Percentiles rank a stretch among this genome's conserved stretches.
These are phyloP conservation scores for Jatropha curcas DNA, from an alignment of 345 rosid genomes.

Conservation along the genomic window DNA sequence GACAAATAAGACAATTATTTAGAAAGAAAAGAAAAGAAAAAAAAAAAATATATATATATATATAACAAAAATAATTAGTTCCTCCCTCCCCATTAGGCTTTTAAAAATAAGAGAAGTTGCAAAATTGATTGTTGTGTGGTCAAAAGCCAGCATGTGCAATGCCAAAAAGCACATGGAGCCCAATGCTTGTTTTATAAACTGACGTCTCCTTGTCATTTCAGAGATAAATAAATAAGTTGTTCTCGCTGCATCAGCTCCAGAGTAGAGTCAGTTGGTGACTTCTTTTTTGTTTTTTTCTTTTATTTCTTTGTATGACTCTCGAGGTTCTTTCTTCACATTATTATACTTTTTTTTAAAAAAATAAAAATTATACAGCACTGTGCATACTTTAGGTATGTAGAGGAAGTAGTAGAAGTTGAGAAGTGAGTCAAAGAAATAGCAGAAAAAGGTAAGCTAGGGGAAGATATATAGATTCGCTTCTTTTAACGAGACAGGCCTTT, in stretches of 20 bases:
- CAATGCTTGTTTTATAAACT: constrained; percentile 37
- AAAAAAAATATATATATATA: too few relatives aligned
- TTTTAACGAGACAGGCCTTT: constrained; percentile 56
- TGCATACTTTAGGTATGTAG: not conserved
- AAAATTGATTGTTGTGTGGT: constrained; percentile 27
- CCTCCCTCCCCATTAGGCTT: not conserved
- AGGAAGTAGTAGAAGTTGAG: not conserved
- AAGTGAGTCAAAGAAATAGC: constrained; percentile 22
- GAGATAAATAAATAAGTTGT: constrained; percentile 28
- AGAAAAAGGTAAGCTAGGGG: constrained; percentile 15
- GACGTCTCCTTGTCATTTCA: constrained; percentile 39
- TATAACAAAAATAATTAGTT: too few relatives aligned
- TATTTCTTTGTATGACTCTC: constrained; percentile 1
- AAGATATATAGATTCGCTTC: constrained; percentile 51
- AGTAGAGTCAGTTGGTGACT: constrained; percentile 22
- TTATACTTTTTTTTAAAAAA: not conserved
- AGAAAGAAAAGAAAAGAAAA: too few relatives aligned
- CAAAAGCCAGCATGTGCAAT: constrained; percentile 64
- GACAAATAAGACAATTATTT: too few relatives aligned
- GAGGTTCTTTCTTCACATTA: not conserved
- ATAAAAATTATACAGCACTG: too few relatives aligned
- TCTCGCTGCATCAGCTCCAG: constrained; percentile 13
- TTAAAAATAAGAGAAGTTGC: not conserved
- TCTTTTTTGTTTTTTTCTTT: constrained; percentile 21
- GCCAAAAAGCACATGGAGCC: constrained; percentile 66